Conservation (phyloP, 2,329 filamentous ascomycete genomes). For the Fusarium oligoseptatum region DNA sequence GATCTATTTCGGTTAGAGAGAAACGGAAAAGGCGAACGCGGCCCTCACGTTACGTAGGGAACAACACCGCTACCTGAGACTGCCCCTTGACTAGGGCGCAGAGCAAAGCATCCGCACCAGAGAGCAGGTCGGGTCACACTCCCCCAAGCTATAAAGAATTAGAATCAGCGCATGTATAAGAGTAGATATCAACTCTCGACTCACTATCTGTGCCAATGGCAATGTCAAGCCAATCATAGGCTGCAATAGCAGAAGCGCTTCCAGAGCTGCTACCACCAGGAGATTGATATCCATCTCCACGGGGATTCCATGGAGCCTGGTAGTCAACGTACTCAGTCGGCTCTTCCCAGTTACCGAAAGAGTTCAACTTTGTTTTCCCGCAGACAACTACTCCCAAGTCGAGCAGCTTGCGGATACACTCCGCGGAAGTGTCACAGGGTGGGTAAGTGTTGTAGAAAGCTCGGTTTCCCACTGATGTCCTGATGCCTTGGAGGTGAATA, state of each 20-base stretch:
- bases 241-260: not conserved
- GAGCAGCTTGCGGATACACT: not conserved
- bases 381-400: not conserved
- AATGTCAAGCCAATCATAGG: not conserved
- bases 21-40: no score
- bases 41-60: not conserved
- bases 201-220: not conserved
- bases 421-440: not conserved
- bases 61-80: not conserved
- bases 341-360: not conserved
- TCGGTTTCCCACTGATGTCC: not conserved
- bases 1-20: not conserved
- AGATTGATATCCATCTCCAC: not conserved
- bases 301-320: not conserved
- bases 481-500: not conserved
- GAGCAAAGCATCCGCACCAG: not conserved
- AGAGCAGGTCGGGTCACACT: not conserved
- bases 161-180: not conserved
- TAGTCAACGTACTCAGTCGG: not conserved
- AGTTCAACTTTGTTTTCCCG: not conserved
- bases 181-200: not conserved
- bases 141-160: not conserved
- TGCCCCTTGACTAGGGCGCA: not conserved
- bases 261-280: not conserved
- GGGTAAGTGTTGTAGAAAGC: not conserved